Evolutionary conservation across 2,329 filamentous ascomycete species (phyloP).

Genomic region (Aspergillus aculeatus): DNA sequence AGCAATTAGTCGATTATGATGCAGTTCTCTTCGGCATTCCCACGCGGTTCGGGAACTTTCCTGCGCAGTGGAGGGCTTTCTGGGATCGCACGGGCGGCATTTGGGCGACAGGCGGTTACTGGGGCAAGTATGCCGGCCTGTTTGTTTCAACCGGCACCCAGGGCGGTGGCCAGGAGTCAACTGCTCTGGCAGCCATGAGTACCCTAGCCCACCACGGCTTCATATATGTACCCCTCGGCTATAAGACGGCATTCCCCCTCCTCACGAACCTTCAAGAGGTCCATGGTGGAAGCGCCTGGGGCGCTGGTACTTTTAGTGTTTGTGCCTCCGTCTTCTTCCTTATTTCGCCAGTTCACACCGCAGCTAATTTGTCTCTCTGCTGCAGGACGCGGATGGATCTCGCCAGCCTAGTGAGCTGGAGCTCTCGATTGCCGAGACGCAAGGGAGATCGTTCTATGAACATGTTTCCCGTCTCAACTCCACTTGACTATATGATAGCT

Average conservation of each 20-base stretch:
- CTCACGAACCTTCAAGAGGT: constrained; percentile 73
- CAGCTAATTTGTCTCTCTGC: too few species aligned
- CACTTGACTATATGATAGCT: constrained; percentile 73
- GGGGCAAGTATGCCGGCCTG: constrained; percentile 85
- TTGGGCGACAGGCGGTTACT: constrained; percentile 74
- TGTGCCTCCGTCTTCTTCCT: background rate
- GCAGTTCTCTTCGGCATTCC: constrained; percentile 91
- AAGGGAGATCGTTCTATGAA: constrained; percentile 84
- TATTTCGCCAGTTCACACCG: background rate
- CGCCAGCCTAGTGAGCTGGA: constrained; percentile 76
- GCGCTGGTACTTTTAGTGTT: constrained; percentile 83
- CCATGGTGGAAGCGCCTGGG: constrained; percentile 87
- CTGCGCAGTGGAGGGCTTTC: constrained; percentile 84
- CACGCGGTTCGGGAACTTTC: constrained; percentile 96
- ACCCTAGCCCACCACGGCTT: constrained; percentile 92
- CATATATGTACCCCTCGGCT: constrained; percentile 93
- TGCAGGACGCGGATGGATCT: constrained; percentile 65
- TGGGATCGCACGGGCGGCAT: constrained; percentile 88
- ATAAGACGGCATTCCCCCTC: constrained; percentile 72
- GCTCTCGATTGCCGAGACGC: constrained; percentile 73
- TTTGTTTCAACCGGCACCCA: constrained; percentile 83
- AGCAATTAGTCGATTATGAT: constrained; percentile 72
- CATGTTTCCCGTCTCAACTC: constrained; percentile 68
- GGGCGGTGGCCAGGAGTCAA: constrained; percentile 92
- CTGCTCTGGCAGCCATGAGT: constrained; percentile 74